Evolutionary conservation across 495 filamentous ascomycete species (phyloP), one percentile per base, ranked within the genome.

Genomic region (Trichoderma orchidacearum): DNA sequence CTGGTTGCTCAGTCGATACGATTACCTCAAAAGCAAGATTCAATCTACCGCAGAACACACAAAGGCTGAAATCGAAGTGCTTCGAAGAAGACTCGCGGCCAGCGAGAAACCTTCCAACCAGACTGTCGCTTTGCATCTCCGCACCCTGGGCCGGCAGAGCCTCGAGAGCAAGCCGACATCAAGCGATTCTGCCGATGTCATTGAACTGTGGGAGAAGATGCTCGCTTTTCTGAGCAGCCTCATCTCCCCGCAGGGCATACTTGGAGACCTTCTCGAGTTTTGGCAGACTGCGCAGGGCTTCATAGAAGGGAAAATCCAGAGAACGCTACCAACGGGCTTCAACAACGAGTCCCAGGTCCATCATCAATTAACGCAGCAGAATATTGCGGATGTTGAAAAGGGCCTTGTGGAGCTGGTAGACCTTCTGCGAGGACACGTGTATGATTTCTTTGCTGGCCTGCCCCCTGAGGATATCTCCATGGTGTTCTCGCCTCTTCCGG

Each of bases 221-320:
- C 73, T 87, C 51, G 68, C 75, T 5, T 91, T 84, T 52, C 66
- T 97, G 55, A 85, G 77, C 45, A 79, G 87, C 34, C 73, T 97
- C 18, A 80, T 90, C 6, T 80, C 86, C 0, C 70, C 82, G 11
- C 80, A 80, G 54, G 93, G 94, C 12, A 74, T 97, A 29, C 73
- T 97, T 18, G 90, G 88, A 2, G 93, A 98, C 64, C 81, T 96
- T 2, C 70, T 94, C 15, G 89, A 91, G 58, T 96, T 95, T 67
- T 95, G 91, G 92, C 88, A 95, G 60, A 92, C 85, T 3, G 85
- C 90, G 0, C 84, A 91, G 61, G 85, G 85, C 1, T 98, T 97
- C 70, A 87, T 96, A 54, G 84, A 91, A 31, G 90, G 90, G 17
- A 90, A 82, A 54, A 83, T 83, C 50, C 91, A 96, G 65, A 84